Conservation (phyloP, 2,329 filamentous ascomycete species). For the Fusarium goolgardi region DNA sequence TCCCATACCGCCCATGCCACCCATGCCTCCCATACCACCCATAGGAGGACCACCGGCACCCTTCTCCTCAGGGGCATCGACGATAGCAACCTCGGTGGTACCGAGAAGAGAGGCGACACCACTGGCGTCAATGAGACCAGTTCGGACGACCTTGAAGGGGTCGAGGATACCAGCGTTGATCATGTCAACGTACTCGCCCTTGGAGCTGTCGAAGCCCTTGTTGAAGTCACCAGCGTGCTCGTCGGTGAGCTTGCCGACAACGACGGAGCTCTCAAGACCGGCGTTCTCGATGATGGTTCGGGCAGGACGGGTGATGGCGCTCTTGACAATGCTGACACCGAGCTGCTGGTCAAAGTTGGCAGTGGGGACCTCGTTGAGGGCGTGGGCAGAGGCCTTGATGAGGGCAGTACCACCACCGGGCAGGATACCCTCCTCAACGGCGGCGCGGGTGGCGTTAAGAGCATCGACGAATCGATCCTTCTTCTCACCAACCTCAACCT, state of each 20-base stretch:
- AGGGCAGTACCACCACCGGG: constrained; percentile 98
- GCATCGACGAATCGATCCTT: constrained; percentile 99
- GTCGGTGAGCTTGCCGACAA: constrained; percentile 97
- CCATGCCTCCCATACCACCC: constrained; percentile 75
- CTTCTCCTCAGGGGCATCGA: constrained; percentile 96
- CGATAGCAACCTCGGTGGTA: constrained; percentile 97
- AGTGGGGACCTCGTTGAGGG: constrained; percentile 83
- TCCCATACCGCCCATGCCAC: constrained; percentile 67
- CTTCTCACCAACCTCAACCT: constrained; percentile 99
- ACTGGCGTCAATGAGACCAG: constrained; percentile 91
- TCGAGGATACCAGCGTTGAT: constrained; percentile 96
- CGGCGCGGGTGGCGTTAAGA: constrained; percentile 95
- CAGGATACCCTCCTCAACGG: constrained; percentile 98
- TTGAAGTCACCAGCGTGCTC: constrained; percentile 94
- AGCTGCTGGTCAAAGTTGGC: constrained; percentile 99
- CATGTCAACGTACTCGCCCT: constrained; percentile 99
- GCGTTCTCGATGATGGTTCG: constrained; percentile 98
- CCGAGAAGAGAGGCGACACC: constrained; percentile 97
- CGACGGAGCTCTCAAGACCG: constrained; percentile 92
- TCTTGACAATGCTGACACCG: constrained; percentile 97
- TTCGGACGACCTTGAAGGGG: constrained; percentile 99
- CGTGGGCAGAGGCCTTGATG: constrained; percentile 94
- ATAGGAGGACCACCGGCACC: constrained; percentile 68
- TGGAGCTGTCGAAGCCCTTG: constrained; percentile 96
- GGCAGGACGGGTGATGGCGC: constrained; percentile 94